Evolutionary conservation across 768 basidiomycete species (phyloP).

Genomic region (Russula emetica): DNA sequence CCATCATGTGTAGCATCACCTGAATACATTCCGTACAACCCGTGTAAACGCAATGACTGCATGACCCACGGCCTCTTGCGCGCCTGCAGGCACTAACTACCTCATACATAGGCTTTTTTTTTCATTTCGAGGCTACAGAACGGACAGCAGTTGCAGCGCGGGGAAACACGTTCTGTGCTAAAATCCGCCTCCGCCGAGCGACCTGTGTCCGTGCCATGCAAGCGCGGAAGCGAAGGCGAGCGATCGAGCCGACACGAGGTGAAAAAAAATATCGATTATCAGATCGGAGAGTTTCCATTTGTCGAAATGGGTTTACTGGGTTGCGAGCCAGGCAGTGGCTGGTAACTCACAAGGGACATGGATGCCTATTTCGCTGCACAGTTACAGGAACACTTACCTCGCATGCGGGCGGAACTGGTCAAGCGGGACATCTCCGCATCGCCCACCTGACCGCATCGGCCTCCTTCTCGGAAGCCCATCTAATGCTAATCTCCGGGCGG

Average conservation of each 20-base stretch:
- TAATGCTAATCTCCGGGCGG: constrained; percentile 19
- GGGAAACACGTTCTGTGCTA: constrained; percentile 26
- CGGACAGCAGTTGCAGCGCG: constrained; percentile 23
- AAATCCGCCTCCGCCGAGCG: constrained; percentile 26
- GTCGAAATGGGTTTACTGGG: not conserved
- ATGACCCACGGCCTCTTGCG: constrained; percentile 26
- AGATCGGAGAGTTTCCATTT: constrained; percentile 17
- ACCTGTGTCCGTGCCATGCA: not conserved
- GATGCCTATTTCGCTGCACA: constrained; percentile 11
- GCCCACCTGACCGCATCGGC: constrained; percentile 21
- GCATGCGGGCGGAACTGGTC: constrained; percentile 22
- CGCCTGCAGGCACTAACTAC: constrained; percentile 22
- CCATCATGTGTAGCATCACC: constrained; percentile 23
- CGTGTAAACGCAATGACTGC: constrained; percentile 25
- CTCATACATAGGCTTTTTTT: constrained; percentile 17
- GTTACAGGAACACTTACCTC: not conserved
- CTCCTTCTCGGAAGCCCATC: constrained; percentile 13
- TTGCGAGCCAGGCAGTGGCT: too few relatives aligned
- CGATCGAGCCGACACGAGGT: constrained; percentile 21
- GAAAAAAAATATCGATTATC: constrained; percentile 23
- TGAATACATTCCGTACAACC: constrained; percentile 26
- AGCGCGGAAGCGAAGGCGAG: not conserved
- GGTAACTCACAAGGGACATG: not conserved
- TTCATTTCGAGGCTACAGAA: constrained; percentile 23
- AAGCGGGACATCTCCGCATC: constrained; percentile 24